Evolutionary conservation across 768 basidiomycete species (phyloP), one percentile per base, ranked within the genome.

Genomic region (Mycena leptocephala): DNA sequence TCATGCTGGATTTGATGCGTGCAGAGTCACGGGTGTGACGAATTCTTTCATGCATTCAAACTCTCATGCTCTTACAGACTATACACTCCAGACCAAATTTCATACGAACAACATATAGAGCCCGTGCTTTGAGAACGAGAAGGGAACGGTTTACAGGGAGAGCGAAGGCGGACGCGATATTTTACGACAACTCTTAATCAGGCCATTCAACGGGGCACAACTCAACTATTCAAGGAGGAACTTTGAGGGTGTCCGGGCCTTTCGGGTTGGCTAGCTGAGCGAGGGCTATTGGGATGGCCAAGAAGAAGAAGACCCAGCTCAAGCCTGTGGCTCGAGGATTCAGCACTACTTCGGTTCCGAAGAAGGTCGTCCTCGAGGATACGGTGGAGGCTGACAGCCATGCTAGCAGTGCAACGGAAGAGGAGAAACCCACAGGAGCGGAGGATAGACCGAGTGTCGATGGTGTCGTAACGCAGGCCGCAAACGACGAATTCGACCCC

Each of bases 301-400:
- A 96, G 88, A 96, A 95, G 88, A 96, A 93, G 89, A 96, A 95
- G 86, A 92, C 92, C 8, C 93, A 95, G 82, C 82, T 94, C 79
- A 95, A 95, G 84, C 91, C 94, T 26, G 87, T 94, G 51, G 90
- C 84, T 51, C 92, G 96, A 70, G 95, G 95, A 20, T 96, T 96
- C 80, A 92, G 94, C 55, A 95, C 95, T 6, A 94, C 93, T 24
- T 96, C 96, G 14, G 89, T 96, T 32, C 94, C 95, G 35, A 96
- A 96, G 89, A 96, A 95, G 84, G 84, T 85, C 53, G 82, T 85
- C 20, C 86, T 84, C 82, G 81, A 77, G 71, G 81, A 77, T 37
- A 59, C 46, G n/a, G 69, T 9, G 35, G 81, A 79, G 72, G 72
- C 46, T 26, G 65, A 59, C n/a, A 71, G 69, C 66, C 28, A 65